Evolutionary conservation across 805 yeast species (phyloP), one percentile per base, ranked within the genome.

Genomic region (Candida nitratophila): DNA sequence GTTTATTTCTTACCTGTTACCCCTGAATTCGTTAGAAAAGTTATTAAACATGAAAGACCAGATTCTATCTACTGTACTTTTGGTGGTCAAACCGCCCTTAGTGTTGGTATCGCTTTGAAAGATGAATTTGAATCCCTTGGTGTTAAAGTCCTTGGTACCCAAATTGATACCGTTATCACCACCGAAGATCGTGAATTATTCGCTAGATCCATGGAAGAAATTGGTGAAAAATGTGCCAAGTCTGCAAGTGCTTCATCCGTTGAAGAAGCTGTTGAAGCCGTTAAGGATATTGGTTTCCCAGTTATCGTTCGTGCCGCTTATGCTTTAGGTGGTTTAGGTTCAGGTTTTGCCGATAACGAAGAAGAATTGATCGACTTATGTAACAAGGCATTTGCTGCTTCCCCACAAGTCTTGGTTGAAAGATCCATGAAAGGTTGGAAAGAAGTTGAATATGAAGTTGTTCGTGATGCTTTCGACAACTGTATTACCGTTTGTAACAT

Each of bases 371-470:
- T 83, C 46, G 90, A 79, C 38, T 74, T 91, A 53, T 89, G 96
- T 73, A 79, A 80, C 60, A 82, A 85, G 63, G 96, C 98, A 0
- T 89, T 91, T 65, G 96, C 98, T 42, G 79, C 95, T 26, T 84
- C 96, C 45, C 97, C 99, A 12, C 99, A 91, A 71, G 95, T 91
- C 45, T 75, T 91, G 51, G 93, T 91, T 50, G 99, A 91, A 73
- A 81, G 82, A 63, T 88, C 96, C 39, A 86, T 91, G 96, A 93
- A 93, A 72, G 99, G 99, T 51, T 91, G 99, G 99, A 91, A 91
- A 67, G 99, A 91, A 71, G 86, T 91, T 57, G 99, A 91, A 71
- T 91, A 91, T 67, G 99, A 91, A 70, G 99, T 91, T 66, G 99
- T 91, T 44, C 88, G 99, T 68, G 99, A 91, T 70, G 90, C 95